Evolutionary conservation across 2,329 filamentous ascomycete genomes (phyloP), one percentile per base, ranked within the genome.

Genomic region (Pseudopyricularia javanii): DNA sequence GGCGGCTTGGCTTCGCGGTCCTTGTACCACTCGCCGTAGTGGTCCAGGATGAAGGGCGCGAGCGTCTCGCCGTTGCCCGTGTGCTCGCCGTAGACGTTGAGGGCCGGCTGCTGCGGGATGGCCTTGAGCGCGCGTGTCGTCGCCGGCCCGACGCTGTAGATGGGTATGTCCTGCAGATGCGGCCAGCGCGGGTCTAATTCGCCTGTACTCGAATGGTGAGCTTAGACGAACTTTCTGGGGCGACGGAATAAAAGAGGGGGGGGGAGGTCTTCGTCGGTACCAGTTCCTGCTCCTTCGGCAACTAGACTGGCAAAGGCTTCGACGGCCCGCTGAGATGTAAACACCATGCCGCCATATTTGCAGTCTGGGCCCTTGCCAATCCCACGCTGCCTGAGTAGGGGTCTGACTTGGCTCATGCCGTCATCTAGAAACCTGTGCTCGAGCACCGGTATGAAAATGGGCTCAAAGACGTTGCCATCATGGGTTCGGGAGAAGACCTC

Each of bases 21-120:
- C 34, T 62, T 57, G 57, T 80, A 75, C 72, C 74, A 76, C 50
- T 69, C 61, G 24, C 61, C 79, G 63, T 95, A 95, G 64, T 95
- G 86, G 2, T 82, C 69, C 6, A 95, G 73, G 52, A 98, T 96
- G 62, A 84, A 86, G 6, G 76, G 70, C 0, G 90, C 85, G 28
- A 98, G 76, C 2, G 78, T 80, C 58, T 91, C 88, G 30, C 91
- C 93, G 59, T 85, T 95, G 12, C 93, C 93, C 0, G 87, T 86
- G 55, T 94, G 83, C 57, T 85, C 80, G 48, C 91, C 93, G 55
- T 88, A 78, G 32, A 96, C 79, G 48, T 80, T 71, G 61, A 85
- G 64, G 40, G 72, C 63, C 50, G 81, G 70, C 53, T 68, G 58
- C 64, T 75, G 71, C 6, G 66, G 61, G 8, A 83, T 69, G 5